Evolutionary conservation across 768 basidiomycete species (phyloP), one percentile per base, ranked within the genome.

Genomic region (Artomyces pyxidatus): DNA sequence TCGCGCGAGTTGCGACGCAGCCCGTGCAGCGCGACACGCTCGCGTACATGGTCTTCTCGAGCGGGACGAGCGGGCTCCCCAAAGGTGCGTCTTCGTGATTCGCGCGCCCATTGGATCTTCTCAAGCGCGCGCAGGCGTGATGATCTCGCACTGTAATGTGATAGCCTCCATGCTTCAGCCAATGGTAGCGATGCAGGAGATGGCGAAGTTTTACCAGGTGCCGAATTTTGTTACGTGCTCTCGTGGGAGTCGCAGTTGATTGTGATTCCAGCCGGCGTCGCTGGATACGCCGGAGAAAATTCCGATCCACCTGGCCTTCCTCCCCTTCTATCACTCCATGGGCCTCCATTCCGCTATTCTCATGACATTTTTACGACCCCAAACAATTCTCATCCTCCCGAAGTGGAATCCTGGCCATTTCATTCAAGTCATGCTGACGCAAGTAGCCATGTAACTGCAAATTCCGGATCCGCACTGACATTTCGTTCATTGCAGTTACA

Each of bases 31-130:
- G 65, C 26, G 66, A 81, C 50, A 83, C 80, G 0, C 64, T 86
- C 1, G 85, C 82, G 1, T 85, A 88, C 60, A 67, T 88, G 3
- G 68, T 83, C 0, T 86, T 85, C 59, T 88, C 86, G 0, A 88
- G 86, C 56, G 86, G 86, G 21, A 88, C 87, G 0, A 87, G 75
- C 51, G 86, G 87, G 0, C 65, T 81, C 3, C 84, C 86, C 0
- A 88, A 88, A 75, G 84, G 85, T 80, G 22, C 6, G 48, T 32
- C 5, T 10, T 9, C n/a, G 16, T 25, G 23, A 37, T 40, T 11
- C 22, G 17, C 22, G 14, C 16, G 12, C 14, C 17, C 4, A 28
- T 17, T 35, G 25, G 23, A 40, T 37, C 45, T 38, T 19, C 38
- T 22, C 37, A 28, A 27, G 25, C 17, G 9, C 23, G 29, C 27